These are phyloP conservation scores for Acanthamoeba divionensis DNA, from an alignment of 208 protist genomes.

Conservation along the genomic window DNA sequence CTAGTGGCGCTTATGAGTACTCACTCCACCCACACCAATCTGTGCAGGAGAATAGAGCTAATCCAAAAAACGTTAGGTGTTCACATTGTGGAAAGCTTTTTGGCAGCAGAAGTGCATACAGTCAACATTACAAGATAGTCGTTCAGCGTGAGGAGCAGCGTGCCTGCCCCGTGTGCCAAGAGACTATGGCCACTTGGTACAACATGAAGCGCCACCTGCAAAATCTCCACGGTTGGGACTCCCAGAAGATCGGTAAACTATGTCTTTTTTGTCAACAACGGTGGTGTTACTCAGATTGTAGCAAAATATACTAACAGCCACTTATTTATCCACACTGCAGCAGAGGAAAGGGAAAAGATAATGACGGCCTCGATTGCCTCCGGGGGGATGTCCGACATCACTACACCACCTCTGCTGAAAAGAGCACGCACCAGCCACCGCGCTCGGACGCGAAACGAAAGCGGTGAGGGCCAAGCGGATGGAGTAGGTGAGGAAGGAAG, in stretches of 20 bases:
- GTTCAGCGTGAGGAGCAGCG: constrained; percentile 1
- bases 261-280: neutral
- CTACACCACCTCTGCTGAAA: neutral
- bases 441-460: too few relatives aligned
- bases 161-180: neutral
- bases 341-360: too few relatives aligned
- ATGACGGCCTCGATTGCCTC: too few relatives aligned
- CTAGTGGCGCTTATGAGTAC: too few relatives aligned
- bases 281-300: neutral
- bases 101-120: neutral
- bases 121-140: neutral
- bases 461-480: too few relatives aligned
- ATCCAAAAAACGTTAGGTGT: neutral
- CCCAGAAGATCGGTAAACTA: neutral
- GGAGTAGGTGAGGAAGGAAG: too few relatives aligned
- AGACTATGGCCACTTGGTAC: constrained; percentile 2
- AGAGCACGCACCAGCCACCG: neutral
- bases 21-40: too few relatives aligned
- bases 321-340: too few relatives aligned
- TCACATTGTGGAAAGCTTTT: neutral
- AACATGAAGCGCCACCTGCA: constrained; percentile 14
- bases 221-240: neutral
- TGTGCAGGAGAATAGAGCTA: too few relatives aligned
- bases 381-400: too few relatives aligned
- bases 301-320: neutral